Percentiles rank a stretch among this genome's conserved stretches.
Conservation (phyloP, 2,329 filamentous ascomycete species). For the Sclerotinia glacialis region DNA sequence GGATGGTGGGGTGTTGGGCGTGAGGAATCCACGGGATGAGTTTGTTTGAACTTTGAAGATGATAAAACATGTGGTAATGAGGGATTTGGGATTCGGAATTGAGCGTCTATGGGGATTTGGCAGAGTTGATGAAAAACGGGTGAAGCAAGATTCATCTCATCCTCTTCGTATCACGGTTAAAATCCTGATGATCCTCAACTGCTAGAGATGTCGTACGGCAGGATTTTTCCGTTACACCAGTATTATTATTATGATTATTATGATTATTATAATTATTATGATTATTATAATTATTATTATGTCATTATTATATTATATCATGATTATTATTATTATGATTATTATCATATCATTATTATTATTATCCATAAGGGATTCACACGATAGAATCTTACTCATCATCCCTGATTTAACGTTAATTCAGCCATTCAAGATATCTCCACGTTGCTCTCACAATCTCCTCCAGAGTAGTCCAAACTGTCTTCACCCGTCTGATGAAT, state of each 20-base stretch:
- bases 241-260: too few relatives aligned
- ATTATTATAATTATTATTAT: too few relatives aligned
- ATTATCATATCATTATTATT: too few relatives aligned
- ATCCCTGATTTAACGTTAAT: not conserved
- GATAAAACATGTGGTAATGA: not conserved
- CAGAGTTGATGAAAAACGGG: not conserved
- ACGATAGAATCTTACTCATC: not conserved
- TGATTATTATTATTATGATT: too few relatives aligned
- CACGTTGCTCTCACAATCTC: constrained; percentile 15
- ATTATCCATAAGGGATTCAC: not conserved
- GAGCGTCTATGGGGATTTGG: not conserved
- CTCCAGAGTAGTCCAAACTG: not conserved
- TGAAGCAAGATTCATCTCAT: not conserved
- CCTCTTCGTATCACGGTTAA: not conserved
- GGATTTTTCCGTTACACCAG: not conserved
- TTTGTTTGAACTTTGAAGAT: not conserved
- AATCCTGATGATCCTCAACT: not conserved
- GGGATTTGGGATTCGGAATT: not conserved
- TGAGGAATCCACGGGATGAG: constrained; percentile 6
- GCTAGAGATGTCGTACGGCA: not conserved
- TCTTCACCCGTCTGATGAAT: not conserved
- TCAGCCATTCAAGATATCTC: constrained; percentile 4
- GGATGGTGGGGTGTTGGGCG: not conserved
- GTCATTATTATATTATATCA: too few relatives aligned
- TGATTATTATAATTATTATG: too few relatives aligned